phyloP scores from a whole-genome alignment of 352 stramenopile species.

The Globisporangium alternatum region DNA sequence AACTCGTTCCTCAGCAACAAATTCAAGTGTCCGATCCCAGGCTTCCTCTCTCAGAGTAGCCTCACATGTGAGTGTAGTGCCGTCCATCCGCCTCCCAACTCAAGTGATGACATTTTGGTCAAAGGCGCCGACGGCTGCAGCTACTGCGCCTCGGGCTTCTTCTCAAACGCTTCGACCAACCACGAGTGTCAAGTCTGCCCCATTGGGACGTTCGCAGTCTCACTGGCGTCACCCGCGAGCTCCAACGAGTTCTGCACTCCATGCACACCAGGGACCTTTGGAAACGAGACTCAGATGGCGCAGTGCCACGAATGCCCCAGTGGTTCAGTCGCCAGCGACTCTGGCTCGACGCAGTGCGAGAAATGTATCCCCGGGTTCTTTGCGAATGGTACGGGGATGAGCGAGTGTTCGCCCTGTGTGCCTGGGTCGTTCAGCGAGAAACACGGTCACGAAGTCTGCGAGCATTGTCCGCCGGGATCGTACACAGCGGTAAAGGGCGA shows the following conservation, averaged over 20 bases:
- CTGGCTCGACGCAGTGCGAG: conserved; percentile 16
- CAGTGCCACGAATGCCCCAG: conserved; percentile 32
- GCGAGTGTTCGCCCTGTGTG: conserved; percentile 36
- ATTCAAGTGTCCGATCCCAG: conserved; percentile 21
- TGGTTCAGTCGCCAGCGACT: conserved; percentile 18
- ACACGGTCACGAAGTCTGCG: conserved; percentile 25
- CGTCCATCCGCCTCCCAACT: conserved; percentile 12
- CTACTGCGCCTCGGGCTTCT: conserved; percentile 34
- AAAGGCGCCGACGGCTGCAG: conserved; percentile 23
- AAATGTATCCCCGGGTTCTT: conserved; percentile 29
- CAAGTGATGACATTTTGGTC: conserved; percentile 9
- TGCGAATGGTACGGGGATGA: conserved; percentile 21
- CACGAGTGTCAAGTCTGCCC: conserved; percentile 43
- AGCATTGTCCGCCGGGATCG: conserved; percentile 26
- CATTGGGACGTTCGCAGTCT: conserved; percentile 20
- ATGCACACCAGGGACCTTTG: conserved; percentile 49
- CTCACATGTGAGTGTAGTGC: conserved; percentile 35
- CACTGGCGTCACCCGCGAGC: neutral
- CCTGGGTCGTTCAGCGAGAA: conserved; percentile 35
- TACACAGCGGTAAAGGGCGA: conserved; percentile 34
- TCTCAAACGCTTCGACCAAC: conserved; percentile 44
- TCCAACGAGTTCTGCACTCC: conserved; percentile 23
- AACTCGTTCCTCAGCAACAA: conserved; percentile 23
- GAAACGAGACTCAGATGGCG: conserved; percentile 25
- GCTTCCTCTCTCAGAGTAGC: neutral